Evolutionary conservation across 345 rosid genomes (phyloP), one percentile per base, ranked within the genome.

Genomic region (Gossypium australe): DNA sequence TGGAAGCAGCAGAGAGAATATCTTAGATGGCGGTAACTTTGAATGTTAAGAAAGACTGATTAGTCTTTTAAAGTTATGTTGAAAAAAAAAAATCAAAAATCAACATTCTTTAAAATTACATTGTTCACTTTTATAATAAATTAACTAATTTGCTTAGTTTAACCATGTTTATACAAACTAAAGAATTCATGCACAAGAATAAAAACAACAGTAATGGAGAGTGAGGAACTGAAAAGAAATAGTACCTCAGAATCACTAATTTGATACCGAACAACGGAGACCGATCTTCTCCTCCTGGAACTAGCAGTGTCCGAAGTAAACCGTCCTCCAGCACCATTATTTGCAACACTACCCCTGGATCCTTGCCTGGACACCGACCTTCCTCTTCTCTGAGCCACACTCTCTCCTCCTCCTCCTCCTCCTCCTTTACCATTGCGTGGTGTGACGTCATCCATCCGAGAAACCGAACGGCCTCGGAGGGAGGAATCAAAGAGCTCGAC

Each of bases 241-340:
- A 56, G 74, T 70, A 92, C 98, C 98, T 94, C 95, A 44, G 94
- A 87, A 79, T 94, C 91, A 70, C 91, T 89, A 65, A 87, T 80
- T 71, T 82, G 92, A 72, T 80, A 78, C 22, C 89, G 84, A 64
- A 84, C 94, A 53, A 82, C 92, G 3, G 98, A 94, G 67, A 88
- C 86, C 7, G 98, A 94, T 72, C 94, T 80, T 82, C 92, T 78
- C 80, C 92, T 81, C 78, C 97, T 81, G 51, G 87, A 78, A 72
- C 78, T 84, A 57, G 55, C 75, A 22, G 68, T 76, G 20, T 78
- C 77, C 63, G 77, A 55, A 22, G 59, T 60, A 17, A 61, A 64
- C 82, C 83, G 81, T 68, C 81, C 81, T 14, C 55, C 75, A 63
- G 44, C 75, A 29, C 80, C 71, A 61, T 65, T 18, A 44, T 80